Evolutionary conservation across 352 stramenopile genomes (phyloP), one percentile per base, ranked within the genome.

Genomic region (Globisporangium emineosum): DNA sequence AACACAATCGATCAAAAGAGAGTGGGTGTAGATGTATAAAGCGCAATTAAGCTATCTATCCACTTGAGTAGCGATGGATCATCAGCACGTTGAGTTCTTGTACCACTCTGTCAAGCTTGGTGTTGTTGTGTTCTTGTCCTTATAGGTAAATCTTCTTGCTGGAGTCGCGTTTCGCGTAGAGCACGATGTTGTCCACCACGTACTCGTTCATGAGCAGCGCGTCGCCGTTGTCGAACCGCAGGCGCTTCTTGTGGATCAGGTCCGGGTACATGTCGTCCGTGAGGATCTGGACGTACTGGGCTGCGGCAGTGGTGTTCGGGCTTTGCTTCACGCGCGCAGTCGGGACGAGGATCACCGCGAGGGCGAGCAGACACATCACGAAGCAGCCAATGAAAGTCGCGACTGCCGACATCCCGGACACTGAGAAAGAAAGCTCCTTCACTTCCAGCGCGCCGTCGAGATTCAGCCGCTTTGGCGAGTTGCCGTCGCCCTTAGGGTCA

Each of bases 241-340:
- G 70, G 1, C 77, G 73, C 64, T 90, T 90, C 72, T 90, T 88
- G 75, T 90, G 76, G 27, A 90, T 79, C 32, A 88, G 45, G 37
- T 89, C 75, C 0, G 81, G 81, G 43, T 90, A 90, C 63, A 85
- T 60, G 57, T 90, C 79, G 60, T 90, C 81, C 7, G 81, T 90
- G 45, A 89, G 70, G 50, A 90, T 86, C 63, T 88, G 75, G 27
- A 90, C 77, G 45, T 89, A 90, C 58, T 88, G 77, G 7, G 79
- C 77, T 0, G 77, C 81, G 9, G 79, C 76, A 4, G 81, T 90
- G 45, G 79, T 89, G 62, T 88, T 78, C 17, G 81, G 79, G 3
- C 69, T 78, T 37, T 88, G 59, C 45, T 83, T 82, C 19, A 88
- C 79, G 23, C 81, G 77, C 3, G 72, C 51, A 15, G 78, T 86